A percentile compares a stretch with the other conserved stretches of the same genome.
Evolutionary conservation across 2,329 filamentous ascomycete species (phyloP).

Genomic region (Diaporthe australafricana): DNA sequence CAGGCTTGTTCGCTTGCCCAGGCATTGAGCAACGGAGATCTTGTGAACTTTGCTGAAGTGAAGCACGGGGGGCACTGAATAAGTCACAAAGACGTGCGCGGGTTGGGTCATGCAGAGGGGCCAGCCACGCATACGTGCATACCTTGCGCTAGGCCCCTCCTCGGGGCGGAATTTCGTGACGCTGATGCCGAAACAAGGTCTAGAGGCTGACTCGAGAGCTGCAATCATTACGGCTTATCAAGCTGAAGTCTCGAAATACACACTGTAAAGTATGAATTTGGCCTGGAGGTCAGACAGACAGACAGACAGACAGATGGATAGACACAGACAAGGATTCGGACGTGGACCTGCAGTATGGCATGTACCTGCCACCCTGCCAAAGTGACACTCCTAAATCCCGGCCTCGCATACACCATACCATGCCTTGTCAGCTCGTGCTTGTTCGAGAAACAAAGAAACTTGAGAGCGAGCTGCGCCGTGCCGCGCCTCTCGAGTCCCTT

Average conservation of each 20-base stretch:
- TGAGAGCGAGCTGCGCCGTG: too few relatives aligned
- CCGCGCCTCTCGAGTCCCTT: not conserved
- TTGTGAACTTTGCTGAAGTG: conserved; percentile 23
- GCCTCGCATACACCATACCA: not conserved
- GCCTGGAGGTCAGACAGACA: not conserved
- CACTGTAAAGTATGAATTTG: conserved; percentile 10
- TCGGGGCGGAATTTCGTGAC: conserved; percentile 8
- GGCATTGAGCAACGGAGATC: conserved; percentile 21
- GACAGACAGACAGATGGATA: too few relatives aligned
- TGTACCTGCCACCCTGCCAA: not conserved
- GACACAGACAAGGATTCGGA: conserved; percentile 17
- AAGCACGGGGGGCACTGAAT: conserved; percentile 11
- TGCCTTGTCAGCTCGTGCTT: not conserved
- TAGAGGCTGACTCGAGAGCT: conserved; percentile 24
- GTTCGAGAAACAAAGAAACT: conserved; percentile 5
- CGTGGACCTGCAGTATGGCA: not conserved
- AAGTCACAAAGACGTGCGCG: conserved; percentile 2
- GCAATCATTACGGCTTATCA: conserved; percentile 16
- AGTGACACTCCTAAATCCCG: not conserved
- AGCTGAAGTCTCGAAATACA: conserved; percentile 9
- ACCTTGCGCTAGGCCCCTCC: not conserved
- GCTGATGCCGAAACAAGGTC: conserved; percentile 13
- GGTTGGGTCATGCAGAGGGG: not conserved
- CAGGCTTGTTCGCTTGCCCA: not conserved
- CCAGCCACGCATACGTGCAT: not conserved